phyloP scores from a whole-genome alignment of 2,329 filamentous ascomycete species.

The Talaromyces amestolkiae region DNA sequence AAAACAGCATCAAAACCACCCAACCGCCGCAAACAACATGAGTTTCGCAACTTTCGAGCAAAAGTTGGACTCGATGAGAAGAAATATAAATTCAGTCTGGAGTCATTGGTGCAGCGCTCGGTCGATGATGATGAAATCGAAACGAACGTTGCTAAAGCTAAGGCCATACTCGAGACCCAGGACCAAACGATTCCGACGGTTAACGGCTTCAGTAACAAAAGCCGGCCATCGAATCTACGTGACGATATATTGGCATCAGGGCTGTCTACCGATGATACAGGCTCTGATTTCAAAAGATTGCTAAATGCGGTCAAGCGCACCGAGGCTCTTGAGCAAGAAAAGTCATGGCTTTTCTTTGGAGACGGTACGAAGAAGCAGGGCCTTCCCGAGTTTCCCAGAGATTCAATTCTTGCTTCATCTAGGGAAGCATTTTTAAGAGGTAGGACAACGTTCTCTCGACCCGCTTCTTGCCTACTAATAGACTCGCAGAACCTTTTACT shows the following conservation, averaged over 20 bases:
- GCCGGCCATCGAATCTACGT: slow-evolving; percentile 27
- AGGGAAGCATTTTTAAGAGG: slow-evolving; percentile 36
- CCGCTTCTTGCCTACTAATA: background rate
- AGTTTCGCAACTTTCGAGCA: slow-evolving; percentile 8
- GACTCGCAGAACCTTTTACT: slow-evolving; percentile 41
- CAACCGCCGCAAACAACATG: slow-evolving; percentile 16
- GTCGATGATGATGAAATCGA: slow-evolving; percentile 59
- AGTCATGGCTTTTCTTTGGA: slow-evolving; percentile 59
- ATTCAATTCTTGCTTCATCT: slow-evolving; percentile 31
- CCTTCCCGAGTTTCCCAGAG: slow-evolving; percentile 35
- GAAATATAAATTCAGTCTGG: slow-evolving; percentile 62
- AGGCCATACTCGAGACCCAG: slow-evolving; percentile 30
- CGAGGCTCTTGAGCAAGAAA: slow-evolving; percentile 55
- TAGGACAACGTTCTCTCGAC: slow-evolving; percentile 20
- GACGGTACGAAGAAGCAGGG: slow-evolving; percentile 25
- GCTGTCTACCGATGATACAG: slow-evolving; percentile 43
- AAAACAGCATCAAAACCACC: slow-evolving; percentile 19
- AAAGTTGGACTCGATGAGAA: slow-evolving; percentile 32
- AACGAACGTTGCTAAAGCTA: slow-evolving; percentile 47
- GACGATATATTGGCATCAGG: slow-evolving; percentile 45
- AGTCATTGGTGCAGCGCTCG: slow-evolving; percentile 60
- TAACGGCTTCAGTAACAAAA: slow-evolving; percentile 4
- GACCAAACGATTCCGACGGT: slow-evolving; percentile 9
- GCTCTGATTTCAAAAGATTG: slow-evolving; percentile 48
- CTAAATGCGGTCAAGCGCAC: slow-evolving; percentile 60